Conservation (phyloP, 306 rosid genomes). For the Quercus rubra region DNA sequence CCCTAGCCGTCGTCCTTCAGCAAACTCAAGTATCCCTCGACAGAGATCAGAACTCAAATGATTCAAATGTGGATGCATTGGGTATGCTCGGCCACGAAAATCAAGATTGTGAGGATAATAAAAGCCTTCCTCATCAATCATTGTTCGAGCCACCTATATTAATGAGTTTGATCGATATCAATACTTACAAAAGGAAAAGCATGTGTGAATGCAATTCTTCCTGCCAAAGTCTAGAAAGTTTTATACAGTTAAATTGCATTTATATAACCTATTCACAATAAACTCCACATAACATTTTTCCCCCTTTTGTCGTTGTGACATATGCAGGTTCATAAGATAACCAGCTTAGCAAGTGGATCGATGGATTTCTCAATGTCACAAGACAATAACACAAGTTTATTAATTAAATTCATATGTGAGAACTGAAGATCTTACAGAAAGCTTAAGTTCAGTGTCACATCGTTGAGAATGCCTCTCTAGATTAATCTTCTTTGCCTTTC, state of each 20-base stretch:
- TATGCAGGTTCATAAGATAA: constrained; percentile 8
- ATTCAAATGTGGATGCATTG: constrained; percentile 91
- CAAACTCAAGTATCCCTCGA: constrained; percentile 81
- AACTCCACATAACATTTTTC: neutral
- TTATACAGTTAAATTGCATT: constrained; percentile 2
- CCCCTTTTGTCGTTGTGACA: neutral
- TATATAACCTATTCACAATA: neutral
- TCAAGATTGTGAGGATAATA: constrained; percentile 93
- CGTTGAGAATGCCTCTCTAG: constrained; percentile 80
- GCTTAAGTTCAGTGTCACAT: constrained; percentile 84
- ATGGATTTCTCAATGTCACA: constrained; percentile 1
- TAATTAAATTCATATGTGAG: neutral
- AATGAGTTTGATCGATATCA: constrained; percentile 20
- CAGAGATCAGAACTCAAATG: constrained; percentile 90
- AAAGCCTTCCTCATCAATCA: constrained; percentile 84
- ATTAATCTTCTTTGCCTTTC: constrained; percentile 81
- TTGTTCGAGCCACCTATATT: constrained; percentile 72
- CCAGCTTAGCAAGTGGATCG: neutral
- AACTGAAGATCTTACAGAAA: constrained; percentile 61
- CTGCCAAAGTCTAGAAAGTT: constrained; percentile 1
- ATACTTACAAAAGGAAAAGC: constrained; percentile 13
- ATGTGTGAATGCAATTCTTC: neutral
- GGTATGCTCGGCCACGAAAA: constrained; percentile 90
- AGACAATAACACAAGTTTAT: neutral
- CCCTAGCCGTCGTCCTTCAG: constrained; percentile 80